Base-by-base conservation (phyloP, 306 rosid genomes). In the Prunus padus region DNA sequence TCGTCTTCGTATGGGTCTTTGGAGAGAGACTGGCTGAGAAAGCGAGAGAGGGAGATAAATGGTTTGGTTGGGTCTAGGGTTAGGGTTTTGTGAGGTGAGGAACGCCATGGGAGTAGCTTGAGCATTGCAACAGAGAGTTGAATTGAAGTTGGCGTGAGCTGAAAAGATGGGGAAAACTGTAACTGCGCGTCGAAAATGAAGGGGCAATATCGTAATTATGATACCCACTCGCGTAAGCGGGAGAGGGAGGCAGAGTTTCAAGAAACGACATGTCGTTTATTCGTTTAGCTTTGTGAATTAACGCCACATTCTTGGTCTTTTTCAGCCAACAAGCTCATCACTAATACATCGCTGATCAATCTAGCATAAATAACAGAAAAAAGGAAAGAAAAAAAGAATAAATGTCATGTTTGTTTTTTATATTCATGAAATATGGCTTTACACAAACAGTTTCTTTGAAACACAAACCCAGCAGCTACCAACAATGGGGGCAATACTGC, bases 1-100 rank as follows among this genome's bases (percentile, higher is more conserved):
- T 91, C 96, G 84, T 91, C 74, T 1, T 74, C 52, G 61, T 84
- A 65, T 8, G 73, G 25, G 61, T 77, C 69, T 18, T 71, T 44
- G 19, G 75, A n/a, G 13, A 77, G 49, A 54, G 62, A 80, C 3
- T 81, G 84, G 59, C 60, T 56, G 2, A 79, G 22, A 12, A 73
- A 63, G 68, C 86, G 84, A 64, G 61, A 75, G 74, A 80, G 46
- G 20, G 26, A 15, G 50, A 71, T 50, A 62, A 77, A 33, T 18
- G 67, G 18, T 12, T 50, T 67, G 13, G 55, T 50, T 49, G 49
- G 8, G 49, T 50, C 40, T 57, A 20, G 67, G 71, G 33, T 45
- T 71, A 28, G 62, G 65, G 55, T 16, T 30, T 79, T 65, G 46
- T 12, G 73, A 72, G 65, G 22, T 18, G 59, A 77, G 37, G 61